Evolutionary conservation across 306 rosid species (phyloP).

Genomic region (Gynostemma pentaphyllum): DNA sequence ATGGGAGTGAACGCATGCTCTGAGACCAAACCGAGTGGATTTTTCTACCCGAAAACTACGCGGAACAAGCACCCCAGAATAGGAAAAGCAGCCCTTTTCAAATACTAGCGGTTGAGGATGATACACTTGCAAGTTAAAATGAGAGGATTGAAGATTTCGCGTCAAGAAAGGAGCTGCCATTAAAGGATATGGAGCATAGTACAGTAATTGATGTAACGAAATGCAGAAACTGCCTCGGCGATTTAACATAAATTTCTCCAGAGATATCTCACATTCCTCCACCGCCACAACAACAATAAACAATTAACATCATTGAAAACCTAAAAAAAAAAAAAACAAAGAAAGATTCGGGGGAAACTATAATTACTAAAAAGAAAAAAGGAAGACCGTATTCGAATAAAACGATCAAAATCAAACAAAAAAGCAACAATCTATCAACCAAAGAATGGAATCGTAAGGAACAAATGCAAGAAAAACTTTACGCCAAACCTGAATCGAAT

Average conservation of each 20-base stretch:
- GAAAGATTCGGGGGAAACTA: background rate
- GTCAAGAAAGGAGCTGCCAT: conserved; percentile 7
- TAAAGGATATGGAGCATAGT: conserved; percentile 4
- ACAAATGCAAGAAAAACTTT: background rate
- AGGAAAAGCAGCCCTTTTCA: background rate
- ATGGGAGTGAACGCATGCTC: conserved; percentile 5
- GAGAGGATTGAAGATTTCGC: background rate
- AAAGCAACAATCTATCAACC: background rate
- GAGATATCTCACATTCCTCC: conserved; percentile 5
- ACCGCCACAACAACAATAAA: conserved; percentile 10
- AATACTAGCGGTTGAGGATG: background rate
- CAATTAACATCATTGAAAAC: background rate
- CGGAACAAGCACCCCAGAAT: background rate
- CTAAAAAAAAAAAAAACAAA: background rate
- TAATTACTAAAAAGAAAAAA: background rate
- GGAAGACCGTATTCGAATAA: background rate
- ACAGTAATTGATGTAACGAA: background rate
- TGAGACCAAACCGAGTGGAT: background rate
- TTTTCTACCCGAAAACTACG: background rate
- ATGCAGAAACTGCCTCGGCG: background rate
- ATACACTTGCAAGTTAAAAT: background rate
- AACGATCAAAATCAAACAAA: background rate
- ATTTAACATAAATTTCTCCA: background rate
- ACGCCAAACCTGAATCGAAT: background rate
- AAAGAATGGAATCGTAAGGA: background rate